Evolutionary conservation across 2,329 filamentous ascomycete species (phyloP).

Genomic region (Sporothrix humicola): DNA sequence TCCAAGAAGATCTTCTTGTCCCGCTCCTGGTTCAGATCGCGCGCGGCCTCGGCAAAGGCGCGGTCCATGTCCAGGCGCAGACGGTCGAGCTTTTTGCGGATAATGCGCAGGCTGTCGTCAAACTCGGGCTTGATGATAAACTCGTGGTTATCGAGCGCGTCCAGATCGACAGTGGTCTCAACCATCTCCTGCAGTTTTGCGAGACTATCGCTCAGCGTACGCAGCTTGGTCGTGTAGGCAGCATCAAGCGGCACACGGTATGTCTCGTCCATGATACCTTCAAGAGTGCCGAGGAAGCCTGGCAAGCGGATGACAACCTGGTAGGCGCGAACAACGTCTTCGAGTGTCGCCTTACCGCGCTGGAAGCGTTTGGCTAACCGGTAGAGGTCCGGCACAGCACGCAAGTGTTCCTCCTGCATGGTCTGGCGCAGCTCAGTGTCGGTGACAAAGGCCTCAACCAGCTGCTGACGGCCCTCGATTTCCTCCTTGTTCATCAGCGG

Average conservation of each 20-base stretch:
- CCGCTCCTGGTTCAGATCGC: conserved; percentile 86
- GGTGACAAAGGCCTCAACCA: conserved; percentile 92
- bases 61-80: conserved; percentile 80
- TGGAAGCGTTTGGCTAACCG: conserved; percentile 94
- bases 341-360: conserved; percentile 84
- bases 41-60: conserved; percentile 77
- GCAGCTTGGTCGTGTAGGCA: conserved; percentile 84
- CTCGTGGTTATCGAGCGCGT: conserved; percentile 94
- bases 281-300: conserved; percentile 85
- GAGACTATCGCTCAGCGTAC: conserved; percentile 76
- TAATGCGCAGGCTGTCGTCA: conserved; percentile 84
- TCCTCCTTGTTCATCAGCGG: conserved; percentile 89
- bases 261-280: conserved; percentile 92
- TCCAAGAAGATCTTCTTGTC: conserved; percentile 99
- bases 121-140: conserved; percentile 99
- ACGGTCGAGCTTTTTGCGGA: conserved; percentile 88
- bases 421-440: conserved; percentile 94
- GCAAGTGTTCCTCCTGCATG: conserved; percentile 94
- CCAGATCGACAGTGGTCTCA: conserved; percentile 94
- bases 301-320: conserved; percentile 92
- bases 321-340: conserved; percentile 94
- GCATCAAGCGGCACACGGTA: conserved; percentile 86
- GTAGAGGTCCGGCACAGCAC: conserved; percentile 92
- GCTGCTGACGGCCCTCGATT: conserved; percentile 85
- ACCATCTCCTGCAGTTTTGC: conserved; percentile 96